Evolutionary conservation across 2,329 filamentous ascomycete species (phyloP), one percentile per base, ranked within the genome.

Genomic region (Arthroderma uncinatum): DNA sequence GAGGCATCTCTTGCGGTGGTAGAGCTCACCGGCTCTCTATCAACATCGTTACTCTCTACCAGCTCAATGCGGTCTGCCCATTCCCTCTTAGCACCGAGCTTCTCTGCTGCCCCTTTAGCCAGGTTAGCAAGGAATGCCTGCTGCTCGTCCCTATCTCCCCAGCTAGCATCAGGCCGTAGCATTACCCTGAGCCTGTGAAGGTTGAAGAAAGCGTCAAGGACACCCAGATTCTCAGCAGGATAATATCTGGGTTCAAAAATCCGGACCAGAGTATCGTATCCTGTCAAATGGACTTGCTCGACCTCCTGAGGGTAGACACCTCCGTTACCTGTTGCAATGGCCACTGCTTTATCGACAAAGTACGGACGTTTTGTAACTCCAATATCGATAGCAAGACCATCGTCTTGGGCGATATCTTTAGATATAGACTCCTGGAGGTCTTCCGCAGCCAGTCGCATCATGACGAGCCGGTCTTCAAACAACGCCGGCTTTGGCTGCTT

Each of bases 401-500:
- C 23, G 44, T 30, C 44, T 2, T 12, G 44, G 33, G 40, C 40
- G 19, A 36, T 16, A 34, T 62, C 54, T 10, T 47, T 36, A 36
- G 16, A 25, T 21, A 53, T 56, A 55, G 14, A 57, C 23, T 54
- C 59, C 34, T 34, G 63, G 55, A 78, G 62, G 56, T 77, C 73
- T 37, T 71, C 66, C 0, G 76, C 76, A 50, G 77, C 73, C 7
- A 76, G 59, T 47, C 69, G 69, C 76, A 78, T 78, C 75, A 78
- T 77, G 12, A 68, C 69, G 21, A 78, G 66, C 7, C 76, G 69
- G 61, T 77, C 74, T 64, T 77, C 75, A 55, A 78, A 78, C 7
- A 65, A 64, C 16, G 74, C 75, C 1, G 75, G 75, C 60, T 76
- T 76, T 28, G 73, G 68, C 10, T 79, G 77, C 63, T 84, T 84